Evolutionary conservation across 345 rosid genomes (phyloP).

Genomic region (Stellera chamaejasme): DNA sequence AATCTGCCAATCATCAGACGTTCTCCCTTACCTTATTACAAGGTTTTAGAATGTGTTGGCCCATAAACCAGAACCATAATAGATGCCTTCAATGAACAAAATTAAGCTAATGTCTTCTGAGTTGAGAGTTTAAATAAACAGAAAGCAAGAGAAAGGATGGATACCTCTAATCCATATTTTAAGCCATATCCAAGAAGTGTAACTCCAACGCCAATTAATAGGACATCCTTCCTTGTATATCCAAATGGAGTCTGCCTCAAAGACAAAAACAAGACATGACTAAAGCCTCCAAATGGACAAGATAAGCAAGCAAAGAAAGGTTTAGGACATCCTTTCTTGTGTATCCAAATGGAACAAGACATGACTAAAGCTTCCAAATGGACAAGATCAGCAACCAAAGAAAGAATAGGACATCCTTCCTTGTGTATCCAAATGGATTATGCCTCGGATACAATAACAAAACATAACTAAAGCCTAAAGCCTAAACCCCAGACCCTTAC

Average conservation of each 20-base stretch:
- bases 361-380: constrained; percentile 4
- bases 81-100: too few species aligned
- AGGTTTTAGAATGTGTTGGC: too few species aligned
- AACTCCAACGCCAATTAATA: constrained; percentile 82
- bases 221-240: constrained; percentile 82
- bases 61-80: too few species aligned
- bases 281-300: constrained; percentile 1
- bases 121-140: background rate
- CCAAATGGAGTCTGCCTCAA: constrained; percentile 66
- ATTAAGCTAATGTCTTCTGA: too few species aligned
- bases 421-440: constrained; percentile 81
- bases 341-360: constrained; percentile 61
- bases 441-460: constrained; percentile 16
- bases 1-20: too few species aligned
- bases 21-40: too few species aligned
- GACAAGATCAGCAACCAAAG: background rate
- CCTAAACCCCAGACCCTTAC: too few species aligned
- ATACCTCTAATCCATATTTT: constrained; percentile 94
- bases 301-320: background rate
- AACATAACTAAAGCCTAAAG: constrained; percentile 4
- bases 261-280: constrained; percentile 9
- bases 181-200: constrained; percentile 65
- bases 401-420: constrained; percentile 70
- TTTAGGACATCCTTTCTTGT: constrained; percentile 74
- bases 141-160: constrained; percentile 7